Evolutionary conservation across 169 alveolate genomes (phyloP).

Genomic region (Cryptosporidium ubiquitum): DNA sequence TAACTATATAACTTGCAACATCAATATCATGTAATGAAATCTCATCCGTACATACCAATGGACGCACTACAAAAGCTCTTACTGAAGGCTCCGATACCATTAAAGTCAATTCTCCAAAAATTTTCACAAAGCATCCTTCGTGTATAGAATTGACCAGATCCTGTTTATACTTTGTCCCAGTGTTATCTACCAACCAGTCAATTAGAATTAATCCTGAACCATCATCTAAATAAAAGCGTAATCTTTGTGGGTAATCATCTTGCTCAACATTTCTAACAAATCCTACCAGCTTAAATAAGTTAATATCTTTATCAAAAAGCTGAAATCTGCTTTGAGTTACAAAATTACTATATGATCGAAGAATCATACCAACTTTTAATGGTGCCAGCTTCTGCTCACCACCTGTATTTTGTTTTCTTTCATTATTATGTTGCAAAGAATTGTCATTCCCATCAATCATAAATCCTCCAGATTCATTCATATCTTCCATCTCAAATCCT

Average conservation of each 20-base stretch:
- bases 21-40: conserved; percentile 64
- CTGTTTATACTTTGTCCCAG: conserved; percentile 70
- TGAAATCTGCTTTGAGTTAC: conserved; percentile 60
- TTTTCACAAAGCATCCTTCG: conserved; percentile 70
- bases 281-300: conserved; percentile 55
- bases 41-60: conserved; percentile 71
- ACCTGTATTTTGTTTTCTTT: conserved; percentile 7
- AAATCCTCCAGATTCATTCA: conserved; percentile 59
- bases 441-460: conserved; percentile 35
- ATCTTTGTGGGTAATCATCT: conserved; percentile 71
- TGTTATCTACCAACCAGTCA: conserved; percentile 66
- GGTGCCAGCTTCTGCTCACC: conserved; percentile 66
- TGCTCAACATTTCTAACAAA: conserved; percentile 63
- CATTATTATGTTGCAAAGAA: conserved; percentile 1
- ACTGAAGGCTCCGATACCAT: conserved; percentile 74
- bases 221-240: conserved; percentile 71
- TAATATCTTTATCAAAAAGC: conserved; percentile 38
- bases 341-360: conserved; percentile 49
- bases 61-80: conserved; percentile 68
- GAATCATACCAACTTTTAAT: conserved; percentile 47
- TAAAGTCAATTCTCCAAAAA: conserved; percentile 57
- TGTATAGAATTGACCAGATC: conserved; percentile 44
- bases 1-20: conserved; percentile 51
- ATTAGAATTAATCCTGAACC: conserved; percentile 61
- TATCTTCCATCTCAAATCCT: conserved; percentile 51